These are phyloP conservation scores for Sugiyamaella pinicola DNA, from an alignment of 1,139 yeast genomes.

Conservation along the genomic window DNA sequence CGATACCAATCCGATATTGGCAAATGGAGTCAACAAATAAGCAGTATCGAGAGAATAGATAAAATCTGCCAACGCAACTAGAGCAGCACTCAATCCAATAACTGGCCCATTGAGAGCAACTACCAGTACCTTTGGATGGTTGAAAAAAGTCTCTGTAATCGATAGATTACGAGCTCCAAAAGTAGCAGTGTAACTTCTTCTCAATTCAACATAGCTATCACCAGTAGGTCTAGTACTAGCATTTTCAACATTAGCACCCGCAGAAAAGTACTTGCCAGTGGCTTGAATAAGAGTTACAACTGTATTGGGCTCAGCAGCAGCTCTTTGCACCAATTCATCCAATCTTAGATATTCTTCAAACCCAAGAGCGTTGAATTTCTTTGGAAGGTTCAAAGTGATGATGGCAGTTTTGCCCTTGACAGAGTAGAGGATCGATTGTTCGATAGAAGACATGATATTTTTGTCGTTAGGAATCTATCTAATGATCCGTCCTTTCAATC, in stretches of 20 bases:
- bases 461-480: no score
- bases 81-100: constrained; percentile 74
- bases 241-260: constrained; percentile 74
- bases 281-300: constrained; percentile 68
- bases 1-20: constrained; percentile 79
- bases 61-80: constrained; percentile 75
- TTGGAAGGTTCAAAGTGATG: constrained; percentile 68
- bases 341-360: constrained; percentile 65
- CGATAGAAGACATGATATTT: constrained; percentile 8
- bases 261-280: constrained; percentile 76
- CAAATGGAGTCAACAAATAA: constrained; percentile 72
- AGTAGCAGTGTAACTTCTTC: constrained; percentile 26
- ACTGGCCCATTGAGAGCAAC: constrained; percentile 88
- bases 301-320: constrained; percentile 68
- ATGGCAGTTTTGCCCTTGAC: constrained; percentile 59
- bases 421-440: constrained; percentile 38
- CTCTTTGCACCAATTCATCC: constrained; percentile 61
- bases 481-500: neutral
- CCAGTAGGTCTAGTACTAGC: constrained; percentile 24
- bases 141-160: constrained; percentile 67
- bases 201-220: constrained; percentile 26
- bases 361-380: constrained; percentile 66
- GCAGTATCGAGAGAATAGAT: constrained; percentile 69
- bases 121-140: constrained; percentile 71
- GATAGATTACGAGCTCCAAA: constrained; percentile 73